Base-by-base conservation (phyloP, 2,329 filamentous ascomycete genomes). In the Ceratocystis alfenasii region DNA sequence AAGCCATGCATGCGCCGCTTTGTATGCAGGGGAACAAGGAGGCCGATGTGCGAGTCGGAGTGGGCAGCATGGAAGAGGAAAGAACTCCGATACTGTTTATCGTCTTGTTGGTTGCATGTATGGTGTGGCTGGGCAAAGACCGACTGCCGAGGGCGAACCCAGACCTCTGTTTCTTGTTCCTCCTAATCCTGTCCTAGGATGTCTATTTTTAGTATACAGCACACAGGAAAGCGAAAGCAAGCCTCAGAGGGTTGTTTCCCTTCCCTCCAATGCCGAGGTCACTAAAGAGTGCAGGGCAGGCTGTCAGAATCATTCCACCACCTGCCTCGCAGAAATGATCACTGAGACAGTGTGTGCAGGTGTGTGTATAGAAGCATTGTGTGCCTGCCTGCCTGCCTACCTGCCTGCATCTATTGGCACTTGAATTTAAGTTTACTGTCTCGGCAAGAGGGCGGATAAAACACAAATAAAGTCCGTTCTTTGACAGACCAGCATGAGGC, bases 401-500 rank as follows among this genome's bases (percentile, higher is more conserved):
- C 3, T 30, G 36, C 36, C 53, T 33, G 53, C 25, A 20, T 15
- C 22, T 33, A 8, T 22, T 30, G 22, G 28, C 12, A 20, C 55
- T 59, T 59, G 30, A 30, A 6, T 33, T 33, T 33, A 33, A 33
- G 30, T 28, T 17, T 59, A 36, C 22, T 59, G 55, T 59, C 55
- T 59, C 25, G 17, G 55, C 30, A 36, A 36, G 17, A 57, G 53
- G 53, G 22, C 20, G 48, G 48, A 28, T 53, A 25, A 15, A 25
- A n/a, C 7, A 25, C 25, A 28, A 15, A 41, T 41, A 41, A 59
- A n/a, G 55, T 59, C 30, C 15, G 15, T 36, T 20, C 28, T 59
- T 30, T n/a, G 48, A 53, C n/a, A 53, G n/a, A n/a, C n/a, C 48
- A 25, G 48, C 48, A n/a, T 53, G 55, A 36, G 55, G 55, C 55